Evolutionary conservation across 768 basidiomycete genomes (phyloP), one percentile per base, ranked within the genome.

Genomic region (Termitomyces sp.): DNA sequence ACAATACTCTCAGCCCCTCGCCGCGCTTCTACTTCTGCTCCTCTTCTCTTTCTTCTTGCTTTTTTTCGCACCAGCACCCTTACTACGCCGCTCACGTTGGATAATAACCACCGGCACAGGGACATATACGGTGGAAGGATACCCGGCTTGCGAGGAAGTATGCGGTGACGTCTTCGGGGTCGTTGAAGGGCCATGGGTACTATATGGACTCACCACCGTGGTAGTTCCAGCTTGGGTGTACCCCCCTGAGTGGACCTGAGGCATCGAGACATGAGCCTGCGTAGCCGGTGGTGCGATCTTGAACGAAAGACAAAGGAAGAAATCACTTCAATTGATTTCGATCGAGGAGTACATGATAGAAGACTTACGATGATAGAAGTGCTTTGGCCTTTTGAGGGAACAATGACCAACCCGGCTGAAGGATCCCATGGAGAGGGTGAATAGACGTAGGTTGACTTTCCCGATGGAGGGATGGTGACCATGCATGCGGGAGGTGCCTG

Each of bases 321-420:
- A n/a, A 36, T 46, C 13, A 36, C 2, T 44, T n/a, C n/a, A n/a
- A 10, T 13, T 18, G 7, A 22, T 39, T 5, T 7, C 32, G 20
- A 15, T 2, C 9, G 16, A 16, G 11, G 38, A 22, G 4, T 2
- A 5, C 1, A 39, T 4, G 10, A 25, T 22, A 36, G 20, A 22
- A 3, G 10, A 48, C 56, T 29, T n/a, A 60, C 59, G 27, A 57
- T 29, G 9, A 57, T 43, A 1, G 53, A 53, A 32, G 56, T 39
- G 7, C 31, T 23, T 12, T 49, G 46, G 13, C 40, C 49, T 5
- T 36, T 22, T 16, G 56, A 35, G 15, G 60, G 57, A 1, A 61
- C n/a, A 41, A 58, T 47, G 7, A 57, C 56, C 3, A 60, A 18
- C 3, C 60, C 60, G 1, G 47, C 38, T 5, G 59, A 46, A 12